Base-by-base conservation (phyloP, 2,329 filamentous ascomycete genomes). In the Calonectria ilicicola region DNA sequence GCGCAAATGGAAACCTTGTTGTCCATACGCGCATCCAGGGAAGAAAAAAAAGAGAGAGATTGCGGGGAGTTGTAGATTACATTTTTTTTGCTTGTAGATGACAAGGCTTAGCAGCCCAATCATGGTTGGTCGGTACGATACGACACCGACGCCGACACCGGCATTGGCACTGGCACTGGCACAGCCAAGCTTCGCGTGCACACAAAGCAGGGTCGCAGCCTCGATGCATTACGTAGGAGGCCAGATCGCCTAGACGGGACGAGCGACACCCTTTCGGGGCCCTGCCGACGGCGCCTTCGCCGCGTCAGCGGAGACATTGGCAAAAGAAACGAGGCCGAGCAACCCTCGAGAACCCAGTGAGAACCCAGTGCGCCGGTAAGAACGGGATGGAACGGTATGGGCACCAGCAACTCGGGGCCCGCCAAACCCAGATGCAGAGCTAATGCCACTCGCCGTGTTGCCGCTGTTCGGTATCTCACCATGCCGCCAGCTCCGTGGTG, bases 221-320 rank as follows among this genome's bases (percentile, higher is more conserved):
- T 68, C 53, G 47, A 44, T 49, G 65, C 42, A 68, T 68, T 68
- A 62, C 65, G 65, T 68, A 62, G 64, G 26, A 46, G 42, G 53
- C 35, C 29, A 62, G 63, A 23, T 62, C 38, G 21, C 51, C 51
- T 38, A 42, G 51, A 47, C 27, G 56, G 38, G 35, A 58, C 40
- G 35, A 47, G 35, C 19, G 17, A 56, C 46, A 26, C 32, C 63
- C 29, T 42, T 21, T 56, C 56, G 29, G 29, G 29, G 21, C n/a
- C 12, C 23, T 51, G 23, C 23, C 47, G 23, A 51, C 51, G 51
- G 29, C 53, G 53, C 53, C 32, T 58, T 14, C 51, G 65, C 65
- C 65, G 65, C 65, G 65, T 68, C 65, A 68, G 53, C 65, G 53
- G 29, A 49, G 40, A 42, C 23, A 27, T 29, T 29, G 19, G 32